These are phyloP conservation scores for Primulina huaijiensis DNA, from an alignment of 257 asterid genomes.

Conservation along the genomic window DNA sequence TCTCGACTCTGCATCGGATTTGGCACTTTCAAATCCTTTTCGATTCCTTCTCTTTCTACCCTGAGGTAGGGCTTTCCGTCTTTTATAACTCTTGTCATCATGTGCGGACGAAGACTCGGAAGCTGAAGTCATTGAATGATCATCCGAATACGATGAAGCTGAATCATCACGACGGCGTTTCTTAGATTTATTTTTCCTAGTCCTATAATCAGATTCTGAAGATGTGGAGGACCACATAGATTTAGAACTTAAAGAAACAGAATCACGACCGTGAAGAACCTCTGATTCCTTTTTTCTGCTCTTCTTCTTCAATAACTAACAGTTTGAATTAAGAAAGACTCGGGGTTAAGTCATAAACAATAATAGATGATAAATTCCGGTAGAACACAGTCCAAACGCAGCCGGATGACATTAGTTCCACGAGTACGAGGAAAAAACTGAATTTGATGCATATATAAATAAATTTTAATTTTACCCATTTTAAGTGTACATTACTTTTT, in stretches of 20 bases:
- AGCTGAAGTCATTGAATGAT: constrained; percentile 43
- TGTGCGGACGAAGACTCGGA: constrained; percentile 43
- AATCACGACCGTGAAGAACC: constrained; percentile 33
- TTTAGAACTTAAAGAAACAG: constrained; percentile 29
- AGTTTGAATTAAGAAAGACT: background rate
- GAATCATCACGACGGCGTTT: constrained; percentile 46
- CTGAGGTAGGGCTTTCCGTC: constrained; percentile 40
- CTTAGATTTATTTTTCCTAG: constrained; percentile 48
- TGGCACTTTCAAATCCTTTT: constrained; percentile 39
- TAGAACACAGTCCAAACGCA: constrained; percentile 8
- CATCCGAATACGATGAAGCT: constrained; percentile 48
- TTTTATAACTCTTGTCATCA: constrained; percentile 36
- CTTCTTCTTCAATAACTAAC: constrained; percentile 48
- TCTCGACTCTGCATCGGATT: constrained; percentile 31
- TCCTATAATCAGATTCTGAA: constrained; percentile 36
- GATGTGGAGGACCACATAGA: constrained; percentile 17
- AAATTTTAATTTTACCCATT: background rate
- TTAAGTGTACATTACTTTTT: too few species aligned
- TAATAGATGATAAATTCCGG: background rate
- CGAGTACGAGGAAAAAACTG: background rate
- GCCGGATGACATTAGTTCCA: constrained; percentile 3
- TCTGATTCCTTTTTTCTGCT: constrained; percentile 45
- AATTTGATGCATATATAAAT: background rate
- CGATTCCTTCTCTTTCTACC: constrained; percentile 32
- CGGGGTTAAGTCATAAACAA: background rate